Percentiles rank a stretch among this genome's conserved stretches.
Evolutionary conservation across 192 early-diverging fungal species (phyloP).

Genomic region (Umbelopsis sp.): DNA sequence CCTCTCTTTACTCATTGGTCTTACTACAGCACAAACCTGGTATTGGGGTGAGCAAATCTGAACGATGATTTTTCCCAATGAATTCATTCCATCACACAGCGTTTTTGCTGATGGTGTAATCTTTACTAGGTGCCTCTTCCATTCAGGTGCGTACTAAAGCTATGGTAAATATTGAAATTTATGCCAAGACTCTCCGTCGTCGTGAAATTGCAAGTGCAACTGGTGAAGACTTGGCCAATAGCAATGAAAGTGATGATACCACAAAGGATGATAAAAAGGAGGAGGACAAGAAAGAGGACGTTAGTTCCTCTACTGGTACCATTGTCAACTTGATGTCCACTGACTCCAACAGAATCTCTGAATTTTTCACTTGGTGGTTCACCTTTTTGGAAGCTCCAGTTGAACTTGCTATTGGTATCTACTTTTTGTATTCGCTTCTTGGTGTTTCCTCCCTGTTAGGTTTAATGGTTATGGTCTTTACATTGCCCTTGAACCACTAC

Average conservation of each 20-base stretch:
- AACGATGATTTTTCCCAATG: not conserved
- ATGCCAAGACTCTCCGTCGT: constrained; percentile 62
- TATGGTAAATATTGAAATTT: constrained; percentile 52
- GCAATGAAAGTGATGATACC: constrained; percentile 35
- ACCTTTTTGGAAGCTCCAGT: constrained; percentile 51
- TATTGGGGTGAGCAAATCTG: constrained; percentile 24
- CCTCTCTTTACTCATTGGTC: constrained; percentile 54
- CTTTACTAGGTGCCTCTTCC: constrained; percentile 20
- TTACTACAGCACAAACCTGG: constrained; percentile 29
- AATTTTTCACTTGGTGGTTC: constrained; percentile 46
- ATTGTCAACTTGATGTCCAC: constrained; percentile 48
- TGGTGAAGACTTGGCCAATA: constrained; percentile 2
- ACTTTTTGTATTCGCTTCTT: constrained; percentile 38
- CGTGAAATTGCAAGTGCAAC: constrained; percentile 52
- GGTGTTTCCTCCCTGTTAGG: constrained; percentile 42
- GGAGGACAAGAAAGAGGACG: constrained; percentile 39
- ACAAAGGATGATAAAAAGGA: constrained; percentile 38
- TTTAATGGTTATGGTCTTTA: constrained; percentile 45
- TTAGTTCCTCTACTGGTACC: constrained; percentile 30
- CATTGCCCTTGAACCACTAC: constrained; percentile 43
- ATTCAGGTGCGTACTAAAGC: constrained; percentile 25
- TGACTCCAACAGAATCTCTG: constrained; percentile 48
- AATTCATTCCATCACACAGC: not conserved
- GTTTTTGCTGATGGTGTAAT: not conserved
- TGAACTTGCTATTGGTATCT: constrained; percentile 47